Evolutionary conservation across 2,329 filamentous ascomycete genomes (phyloP).

Genomic region (Colletotrichum sp.): DNA sequence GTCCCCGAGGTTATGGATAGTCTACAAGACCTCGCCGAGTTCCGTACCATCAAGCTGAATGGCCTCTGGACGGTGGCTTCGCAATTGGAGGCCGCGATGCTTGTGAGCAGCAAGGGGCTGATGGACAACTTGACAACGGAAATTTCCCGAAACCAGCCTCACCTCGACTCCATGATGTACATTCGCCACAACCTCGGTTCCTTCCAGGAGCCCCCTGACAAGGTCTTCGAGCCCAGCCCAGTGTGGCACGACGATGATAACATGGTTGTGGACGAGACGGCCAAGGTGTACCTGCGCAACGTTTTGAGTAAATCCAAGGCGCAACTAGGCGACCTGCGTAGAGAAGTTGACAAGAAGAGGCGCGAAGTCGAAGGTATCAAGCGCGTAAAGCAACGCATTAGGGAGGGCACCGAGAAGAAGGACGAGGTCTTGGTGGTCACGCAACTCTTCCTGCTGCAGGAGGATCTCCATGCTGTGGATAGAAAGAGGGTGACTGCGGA

Average conservation of each 20-base stretch:
- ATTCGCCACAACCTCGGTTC: slow-evolving; percentile 85
- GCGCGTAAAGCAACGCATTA: slow-evolving; percentile 74
- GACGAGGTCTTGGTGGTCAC: slow-evolving; percentile 88
- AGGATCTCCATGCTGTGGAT: slow-evolving; percentile 84
- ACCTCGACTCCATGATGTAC: slow-evolving; percentile 97
- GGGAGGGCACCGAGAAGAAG: slow-evolving; percentile 84
- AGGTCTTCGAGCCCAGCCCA: slow-evolving; percentile 90
- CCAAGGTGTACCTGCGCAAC: slow-evolving; percentile 91
- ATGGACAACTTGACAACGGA: slow-evolving; percentile 78
- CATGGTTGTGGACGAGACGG: slow-evolving; percentile 85
- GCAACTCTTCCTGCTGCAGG: slow-evolving; percentile 83
- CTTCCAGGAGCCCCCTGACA: slow-evolving; percentile 85
- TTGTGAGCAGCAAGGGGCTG: slow-evolving; percentile 75
- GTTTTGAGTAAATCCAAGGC: slow-evolving; percentile 89
- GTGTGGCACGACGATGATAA: slow-evolving; percentile 94
- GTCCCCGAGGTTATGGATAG: slow-evolving; percentile 92
- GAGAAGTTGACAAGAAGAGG: slow-evolving; percentile 84
- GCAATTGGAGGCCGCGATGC: slow-evolving; percentile 78
- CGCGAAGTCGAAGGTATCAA: slow-evolving; percentile 84
- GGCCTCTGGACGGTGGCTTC: slow-evolving; percentile 83
- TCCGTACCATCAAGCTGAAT: slow-evolving; percentile 84
- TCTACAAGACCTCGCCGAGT: slow-evolving; percentile 92
- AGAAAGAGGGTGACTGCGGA: slow-evolving; percentile 86
- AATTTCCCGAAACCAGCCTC: slow-evolving; percentile 85
- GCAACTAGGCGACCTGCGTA: slow-evolving; percentile 78